Evolutionary conservation across 2,329 filamentous ascomycete species (phyloP), one percentile per base, ranked within the genome.

Genomic region (Sarocladiaceae sp.): DNA sequence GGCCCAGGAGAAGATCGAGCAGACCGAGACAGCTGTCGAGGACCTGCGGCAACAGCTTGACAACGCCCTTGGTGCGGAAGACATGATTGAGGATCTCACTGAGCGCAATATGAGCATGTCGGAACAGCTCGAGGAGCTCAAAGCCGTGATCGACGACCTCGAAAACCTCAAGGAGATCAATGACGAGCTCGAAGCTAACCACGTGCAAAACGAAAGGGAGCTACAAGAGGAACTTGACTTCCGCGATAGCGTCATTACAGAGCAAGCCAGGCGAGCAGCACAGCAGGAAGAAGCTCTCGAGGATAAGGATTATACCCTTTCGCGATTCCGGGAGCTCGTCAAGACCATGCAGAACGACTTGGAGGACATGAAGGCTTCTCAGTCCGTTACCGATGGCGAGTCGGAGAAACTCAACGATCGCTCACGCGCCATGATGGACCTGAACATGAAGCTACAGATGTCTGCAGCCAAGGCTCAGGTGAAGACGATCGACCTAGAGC

Each of bases 201-300:
- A 96, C 58, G 79, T 93, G 3, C 89, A 96, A 58, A 87, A 89
- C 27, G 88, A 95, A 60, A 95, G 91, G 62, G 90, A 97, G 59
- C 78, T 98, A 64, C 89, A 95, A 60, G 86, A 94, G 55, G 90
- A 96, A 55, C 78, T 97, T 45, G 90, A 96, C 59, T 85, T 88
- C 65, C 88, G 86, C 61, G 90, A 96, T 51, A 78, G 76, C 45
- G 69, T 95, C 48, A 85, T 96, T 51, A 74, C 79, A n/a, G 91
- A 97, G 58, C 85, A 94, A 56, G 74, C 76, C 26, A 82, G 84
- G 46, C 80, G 83, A 50, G 76, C 83, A 4, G 72, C 73, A 3
- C 80, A 90, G 57, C 88, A 95, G 59, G 87, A 94, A 47, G 81
- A 88, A 53, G 70, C 77, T 7, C 78, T 94, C 46, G 85, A 89